Evolutionary conservation across 768 basidiomycete species (phyloP), one percentile per base, ranked within the genome.

Genomic region (Fistulinella prunicolor): DNA sequence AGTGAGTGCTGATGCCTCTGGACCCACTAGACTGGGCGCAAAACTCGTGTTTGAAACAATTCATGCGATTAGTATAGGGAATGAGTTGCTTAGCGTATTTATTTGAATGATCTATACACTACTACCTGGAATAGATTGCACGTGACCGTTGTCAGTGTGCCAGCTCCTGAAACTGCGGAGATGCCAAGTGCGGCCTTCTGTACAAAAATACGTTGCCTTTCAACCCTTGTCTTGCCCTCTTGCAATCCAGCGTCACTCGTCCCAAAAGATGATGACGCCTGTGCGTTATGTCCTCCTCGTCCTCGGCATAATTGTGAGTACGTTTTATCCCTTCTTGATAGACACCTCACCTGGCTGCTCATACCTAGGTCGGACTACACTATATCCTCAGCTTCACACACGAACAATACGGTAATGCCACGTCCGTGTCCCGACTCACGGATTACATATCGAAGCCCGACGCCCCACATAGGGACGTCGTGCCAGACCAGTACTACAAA

Each of bases 401-500:
- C 50, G 72, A 74, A 47, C 68, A 63, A 17, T 73, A 73, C 41
- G 70, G 71, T 10, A 71, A 58, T 38, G 66, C 68, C n/a, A 75
- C 73, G 20, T 73, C 72, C 16, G 39, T 75, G n/a, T 65, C 64
- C 9, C 60, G 37, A 28, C 47, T 73, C 30, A 56, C 65, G 19
- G 60, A 47, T 35, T 60, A 62, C 30, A 42, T 62, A 3, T 64
- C 51, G 6, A 47, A 44, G 32, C 34, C 59, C 28, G 53, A 47
- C 10, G 73, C 82, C 19, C 78, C 80, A 9, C 73, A 85, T 65
- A 75, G 80, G 61, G 70, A 72, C n/a, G 70, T 77, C n/a, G 68
- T 86, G 3, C 75, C 80, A 39, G 81, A 81, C 4, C 73, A 79
- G 22, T 83, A 83, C 64, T 83, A 80, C 62, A 53, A 72, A 46